Evolutionary conservation across 2,329 filamentous ascomycete species (phyloP).

Genomic region (Chaetomium sp.): DNA sequence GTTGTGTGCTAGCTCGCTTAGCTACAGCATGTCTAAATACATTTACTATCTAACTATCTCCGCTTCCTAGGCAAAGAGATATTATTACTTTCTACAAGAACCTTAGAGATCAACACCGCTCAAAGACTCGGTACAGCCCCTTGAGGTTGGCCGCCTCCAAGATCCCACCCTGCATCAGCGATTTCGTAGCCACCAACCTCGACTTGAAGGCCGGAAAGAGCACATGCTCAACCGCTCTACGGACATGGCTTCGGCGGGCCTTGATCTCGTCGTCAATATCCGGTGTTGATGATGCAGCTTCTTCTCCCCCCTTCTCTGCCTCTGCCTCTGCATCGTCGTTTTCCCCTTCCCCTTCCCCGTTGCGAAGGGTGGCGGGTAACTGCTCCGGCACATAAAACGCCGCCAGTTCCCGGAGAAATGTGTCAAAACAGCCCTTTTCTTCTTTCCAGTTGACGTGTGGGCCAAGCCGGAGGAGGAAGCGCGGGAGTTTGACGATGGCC

Average conservation of each 20-base stretch:
- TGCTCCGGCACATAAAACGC: conserved; percentile 86
- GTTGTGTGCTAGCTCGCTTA: too few relatives aligned
- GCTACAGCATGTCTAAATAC: too few relatives aligned
- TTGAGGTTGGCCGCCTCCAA: conserved; percentile 89
- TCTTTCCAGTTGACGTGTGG: conserved; percentile 81
- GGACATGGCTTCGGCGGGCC: conserved; percentile 61
- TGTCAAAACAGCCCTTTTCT: conserved; percentile 79
- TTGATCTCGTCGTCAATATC: conserved; percentile 44
- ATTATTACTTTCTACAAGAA: background rate
- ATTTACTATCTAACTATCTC: background rate
- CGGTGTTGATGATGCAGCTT: too few relatives aligned
- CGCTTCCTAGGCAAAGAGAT: background rate
- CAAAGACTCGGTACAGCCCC: conserved; percentile 89
- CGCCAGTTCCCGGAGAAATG: conserved; percentile 79
- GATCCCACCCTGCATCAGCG: conserved; percentile 65
- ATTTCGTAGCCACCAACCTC: conserved; percentile 73
- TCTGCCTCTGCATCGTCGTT: conserved; percentile 26
- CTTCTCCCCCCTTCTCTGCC: conserved; percentile 29
- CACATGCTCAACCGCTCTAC: conserved; percentile 70
- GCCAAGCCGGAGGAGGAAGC: conserved; percentile 80
- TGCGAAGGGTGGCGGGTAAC: conserved; percentile 49
- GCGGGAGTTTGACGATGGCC: conserved; percentile 75
- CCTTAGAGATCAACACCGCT: conserved; percentile 53
- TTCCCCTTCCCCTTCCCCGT: conserved; percentile 13
- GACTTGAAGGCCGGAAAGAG: conserved; percentile 86